Evolutionary conservation across 257 asterid genomes (phyloP).

Genomic region (Leptodermis oblonga): DNA sequence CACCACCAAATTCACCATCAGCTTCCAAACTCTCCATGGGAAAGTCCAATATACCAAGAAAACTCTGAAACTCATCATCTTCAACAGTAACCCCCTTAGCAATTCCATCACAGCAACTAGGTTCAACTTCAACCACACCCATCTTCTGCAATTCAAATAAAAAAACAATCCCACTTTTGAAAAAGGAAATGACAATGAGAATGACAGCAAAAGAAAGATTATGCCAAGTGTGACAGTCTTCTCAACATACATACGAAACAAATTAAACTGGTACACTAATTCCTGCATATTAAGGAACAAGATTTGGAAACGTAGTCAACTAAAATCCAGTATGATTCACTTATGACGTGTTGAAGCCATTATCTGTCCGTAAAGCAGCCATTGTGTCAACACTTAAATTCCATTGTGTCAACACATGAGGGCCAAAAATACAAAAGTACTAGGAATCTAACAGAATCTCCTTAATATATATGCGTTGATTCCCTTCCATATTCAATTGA

Average conservation of each 20-base stretch:
- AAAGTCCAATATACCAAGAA: constrained; percentile 53
- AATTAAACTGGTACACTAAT: neutral
- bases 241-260: constrained; percentile 2
- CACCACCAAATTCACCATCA: constrained; percentile 38
- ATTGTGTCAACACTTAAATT: neutral
- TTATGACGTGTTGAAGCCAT: constrained; percentile 12
- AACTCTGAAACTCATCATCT: constrained; percentile 39
- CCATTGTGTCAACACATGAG: no score
- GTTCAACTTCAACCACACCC: constrained; percentile 41
- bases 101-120: constrained; percentile 41
- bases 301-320: neutral
- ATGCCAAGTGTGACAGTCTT: neutral
- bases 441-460: constrained; percentile 24
- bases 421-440: constrained; percentile 16
- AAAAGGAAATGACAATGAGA: constrained; percentile 4
- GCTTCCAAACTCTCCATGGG: constrained; percentile 66
- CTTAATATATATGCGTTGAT: constrained; percentile 8
- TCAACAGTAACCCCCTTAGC: constrained; percentile 25
- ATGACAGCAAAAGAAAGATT: constrained; percentile 3
- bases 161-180: constrained; percentile 5
- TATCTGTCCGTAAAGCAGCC: constrained; percentile 9
- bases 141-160: constrained; percentile 32
- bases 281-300: neutral
- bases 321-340: neutral
- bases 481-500: neutral